phyloP scores from a whole-genome alignment of 441 rosid species.

The Hypseocharis bilobata region DNA sequence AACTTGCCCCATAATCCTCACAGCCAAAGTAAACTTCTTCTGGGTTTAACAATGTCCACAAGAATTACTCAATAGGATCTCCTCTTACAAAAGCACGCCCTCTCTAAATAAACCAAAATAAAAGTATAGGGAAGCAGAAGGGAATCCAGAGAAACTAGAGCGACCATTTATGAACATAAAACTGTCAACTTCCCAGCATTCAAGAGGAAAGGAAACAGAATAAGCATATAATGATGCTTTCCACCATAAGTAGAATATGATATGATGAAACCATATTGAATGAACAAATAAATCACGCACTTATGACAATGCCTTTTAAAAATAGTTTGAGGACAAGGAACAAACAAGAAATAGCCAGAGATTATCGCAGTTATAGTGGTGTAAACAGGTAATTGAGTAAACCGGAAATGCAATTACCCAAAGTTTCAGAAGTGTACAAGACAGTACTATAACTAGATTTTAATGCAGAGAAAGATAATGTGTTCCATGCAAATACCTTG shows the following conservation, averaged over 20 bases:
- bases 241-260: background rate
- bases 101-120: background rate
- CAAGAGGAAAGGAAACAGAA: background rate
- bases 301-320: background rate
- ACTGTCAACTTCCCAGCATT: constrained; percentile 1
- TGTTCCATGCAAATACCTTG: constrained; percentile 39
- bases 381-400: background rate
- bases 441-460: constrained; percentile 8
- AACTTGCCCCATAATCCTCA: no score
- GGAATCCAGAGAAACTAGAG: background rate
- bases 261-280: constrained; percentile 3
- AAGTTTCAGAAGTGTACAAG: background rate
- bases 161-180: background rate
- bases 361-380: background rate
- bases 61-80: no score
- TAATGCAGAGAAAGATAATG: constrained; percentile 9
- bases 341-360: background rate
- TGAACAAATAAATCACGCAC: constrained; percentile 1
- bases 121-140: background rate
- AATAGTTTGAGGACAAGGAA: constrained; percentile 8
- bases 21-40: no score
- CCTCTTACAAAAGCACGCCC: no score
- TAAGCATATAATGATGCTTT: background rate
- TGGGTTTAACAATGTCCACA: no score
- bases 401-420: background rate